Base-by-base conservation (phyloP, 1,284 basidiomycete species). In the Chiua sp. region DNA sequence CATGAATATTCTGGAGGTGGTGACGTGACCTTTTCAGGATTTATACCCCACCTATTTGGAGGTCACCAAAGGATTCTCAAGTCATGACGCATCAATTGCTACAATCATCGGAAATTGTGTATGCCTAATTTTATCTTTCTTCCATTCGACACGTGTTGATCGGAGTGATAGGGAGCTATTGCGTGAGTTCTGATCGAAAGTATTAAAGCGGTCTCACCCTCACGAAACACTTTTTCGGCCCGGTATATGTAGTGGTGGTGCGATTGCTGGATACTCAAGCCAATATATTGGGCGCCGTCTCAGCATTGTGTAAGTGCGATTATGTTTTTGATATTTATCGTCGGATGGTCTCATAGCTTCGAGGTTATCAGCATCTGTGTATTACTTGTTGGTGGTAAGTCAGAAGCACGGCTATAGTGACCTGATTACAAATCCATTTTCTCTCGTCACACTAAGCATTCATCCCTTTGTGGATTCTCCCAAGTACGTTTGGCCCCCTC, bases 71-170 rank as follows among this genome's bases (percentile, higher is more conserved):
- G 78, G 79, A 35, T 86, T 91, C 69, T 76, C 72, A 28, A 47
- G 79, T 0, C 81, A 90, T 65, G 74, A 87, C 50, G 83, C 96
- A 0, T 92, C 92, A 3, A 82, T 93, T 47, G 93, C 93, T 0
- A 98, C 95, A 15, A 98, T 98, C 69, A 94, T 98, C 66, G 90
- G 91, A 30, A 95, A 94, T 74, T 91, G 87, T 65, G 92, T 87
- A 78, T 69, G 81, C 83, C 55, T 60, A 30, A 56, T 50, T 50
- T 47, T 60, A 37, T 59, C n/a, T 11, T 10, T n/a, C 3, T 60
- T 51, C 3, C 20, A 47, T 46, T 44, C 1, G 7, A 60, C 57
- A 16, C 0, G 10, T n/a, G 37, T 39, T 62, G 33, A 63, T 55
- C 2, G 57, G n/a, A 71, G 65, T 65, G 48, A 60, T 69, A 83